Percentiles rank a stretch among this genome's conserved stretches.
phyloP scores from a whole-genome alignment of 116 monocot genomes.

The Phalaenopsis hybrid region DNA sequence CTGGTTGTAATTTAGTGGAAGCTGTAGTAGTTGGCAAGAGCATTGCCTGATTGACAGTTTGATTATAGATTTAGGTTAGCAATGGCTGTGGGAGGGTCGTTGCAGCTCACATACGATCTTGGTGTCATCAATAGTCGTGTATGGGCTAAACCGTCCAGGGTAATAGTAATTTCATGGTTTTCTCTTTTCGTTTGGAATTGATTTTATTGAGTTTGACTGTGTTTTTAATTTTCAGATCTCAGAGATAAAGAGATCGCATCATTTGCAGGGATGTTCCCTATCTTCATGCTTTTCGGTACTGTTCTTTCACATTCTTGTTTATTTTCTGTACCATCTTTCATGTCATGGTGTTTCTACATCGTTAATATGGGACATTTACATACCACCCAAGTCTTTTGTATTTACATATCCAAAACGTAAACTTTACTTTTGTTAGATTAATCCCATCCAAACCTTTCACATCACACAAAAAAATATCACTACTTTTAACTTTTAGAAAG shows the following conservation, averaged over 20 bases:
- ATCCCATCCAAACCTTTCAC: no score
- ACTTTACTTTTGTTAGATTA: no score
- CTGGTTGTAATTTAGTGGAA: background rate
- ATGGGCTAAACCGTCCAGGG: slow-evolving; percentile 16
- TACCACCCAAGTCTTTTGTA: background rate
- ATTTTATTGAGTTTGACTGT: background rate
- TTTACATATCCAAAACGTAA: no score
- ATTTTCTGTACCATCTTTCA: background rate
- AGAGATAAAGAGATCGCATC: slow-evolving; percentile 20
- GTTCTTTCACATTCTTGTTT: background rate
- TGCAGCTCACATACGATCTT: slow-evolving; percentile 20
- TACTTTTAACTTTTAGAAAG: no score
- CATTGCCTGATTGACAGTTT: slow-evolving; percentile 4
- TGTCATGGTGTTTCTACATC: background rate
- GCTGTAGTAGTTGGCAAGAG: background rate
- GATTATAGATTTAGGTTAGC: background rate
- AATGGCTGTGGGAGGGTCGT: slow-evolving; percentile 33
- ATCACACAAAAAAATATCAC: no score
- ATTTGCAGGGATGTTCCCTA: slow-evolving; percentile 7
- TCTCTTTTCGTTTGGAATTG: background rate
- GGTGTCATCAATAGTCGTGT: slow-evolving; percentile 7
- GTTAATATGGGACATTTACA: background rate
- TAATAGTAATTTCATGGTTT: background rate
- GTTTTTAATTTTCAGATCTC: slow-evolving; percentile 17
- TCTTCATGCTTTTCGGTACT: slow-evolving; percentile 21